phyloP scores from a whole-genome alignment of 352 stramenopile species.

The Phytophthora nicotianae region DNA sequence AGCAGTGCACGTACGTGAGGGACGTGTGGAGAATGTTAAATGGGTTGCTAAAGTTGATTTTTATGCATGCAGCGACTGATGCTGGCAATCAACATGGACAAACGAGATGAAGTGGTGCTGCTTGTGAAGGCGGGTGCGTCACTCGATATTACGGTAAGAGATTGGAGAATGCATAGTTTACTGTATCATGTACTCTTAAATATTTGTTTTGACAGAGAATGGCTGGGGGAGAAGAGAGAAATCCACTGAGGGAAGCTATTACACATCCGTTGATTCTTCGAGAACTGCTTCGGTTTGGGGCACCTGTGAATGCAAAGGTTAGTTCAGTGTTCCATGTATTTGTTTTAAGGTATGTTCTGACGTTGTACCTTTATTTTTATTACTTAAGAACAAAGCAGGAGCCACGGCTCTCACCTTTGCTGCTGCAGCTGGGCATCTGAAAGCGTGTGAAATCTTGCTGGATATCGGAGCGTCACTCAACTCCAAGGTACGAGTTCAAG shows the following conservation, averaged over 20 bases:
- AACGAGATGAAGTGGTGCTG: constrained; percentile 37
- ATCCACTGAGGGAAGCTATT: constrained; percentile 35
- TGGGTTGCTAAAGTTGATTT: constrained; percentile 5
- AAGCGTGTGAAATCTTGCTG: constrained; percentile 42
- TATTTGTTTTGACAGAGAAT: constrained; percentile 15
- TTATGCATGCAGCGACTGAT: constrained; percentile 25
- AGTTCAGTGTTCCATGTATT: background rate
- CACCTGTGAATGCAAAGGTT: constrained; percentile 38
- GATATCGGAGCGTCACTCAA: constrained; percentile 40
- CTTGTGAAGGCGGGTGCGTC: constrained; percentile 41
- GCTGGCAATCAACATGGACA: constrained; percentile 30
- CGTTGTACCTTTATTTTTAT: too few species aligned
- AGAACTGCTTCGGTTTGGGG: constrained; percentile 36
- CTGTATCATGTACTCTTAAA: background rate
- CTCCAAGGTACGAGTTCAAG: constrained; percentile 28
- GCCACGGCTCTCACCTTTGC: constrained; percentile 40
- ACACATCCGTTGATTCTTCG: constrained; percentile 33
- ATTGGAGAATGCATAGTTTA: background rate
- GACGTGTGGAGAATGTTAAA: background rate
- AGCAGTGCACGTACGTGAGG: constrained; percentile 27
- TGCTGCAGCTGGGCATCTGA: constrained; percentile 31
- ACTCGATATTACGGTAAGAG: constrained; percentile 30
- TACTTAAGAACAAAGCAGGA: constrained; percentile 30
- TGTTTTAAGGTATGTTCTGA: background rate
- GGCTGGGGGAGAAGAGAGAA: constrained; percentile 34